phyloP scores from a whole-genome alignment of 345 rosid genomes.

The Syzygium aromaticum region DNA sequence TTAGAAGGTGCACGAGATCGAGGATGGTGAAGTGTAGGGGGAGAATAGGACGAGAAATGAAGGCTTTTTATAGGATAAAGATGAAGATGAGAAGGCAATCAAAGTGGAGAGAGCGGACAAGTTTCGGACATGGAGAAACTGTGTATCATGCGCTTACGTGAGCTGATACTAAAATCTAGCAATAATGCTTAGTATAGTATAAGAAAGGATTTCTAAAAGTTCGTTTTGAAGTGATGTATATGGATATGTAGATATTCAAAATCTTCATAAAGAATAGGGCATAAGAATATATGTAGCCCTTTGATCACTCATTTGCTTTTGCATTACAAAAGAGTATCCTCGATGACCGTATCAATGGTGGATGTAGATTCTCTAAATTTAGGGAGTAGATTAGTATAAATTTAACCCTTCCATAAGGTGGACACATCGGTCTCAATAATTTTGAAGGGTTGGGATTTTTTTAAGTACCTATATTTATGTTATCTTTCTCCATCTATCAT shows the following conservation, averaged over 20 bases:
- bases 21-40: slow-evolving; percentile 12
- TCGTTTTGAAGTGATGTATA: background rate
- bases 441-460: no score
- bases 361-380: background rate
- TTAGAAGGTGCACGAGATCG: slow-evolving; percentile 4
- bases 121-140: background rate
- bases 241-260: background rate
- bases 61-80: slow-evolving; percentile 44
- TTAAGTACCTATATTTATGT: background rate
- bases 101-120: background rate
- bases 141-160: background rate
- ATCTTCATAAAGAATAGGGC: background rate
- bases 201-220: background rate
- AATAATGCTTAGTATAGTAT: background rate
- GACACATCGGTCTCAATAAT: no score
- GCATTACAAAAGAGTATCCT: background rate
- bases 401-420: no score
- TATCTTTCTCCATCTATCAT: background rate
- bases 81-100: background rate
- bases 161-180: background rate
- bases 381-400: no score
- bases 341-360: background rate
- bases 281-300: background rate
- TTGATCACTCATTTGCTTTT: background rate
- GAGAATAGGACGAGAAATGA: slow-evolving; percentile 14